Conservation (phyloP, 208 protist species). For the Naegleria fowleri region DNA sequence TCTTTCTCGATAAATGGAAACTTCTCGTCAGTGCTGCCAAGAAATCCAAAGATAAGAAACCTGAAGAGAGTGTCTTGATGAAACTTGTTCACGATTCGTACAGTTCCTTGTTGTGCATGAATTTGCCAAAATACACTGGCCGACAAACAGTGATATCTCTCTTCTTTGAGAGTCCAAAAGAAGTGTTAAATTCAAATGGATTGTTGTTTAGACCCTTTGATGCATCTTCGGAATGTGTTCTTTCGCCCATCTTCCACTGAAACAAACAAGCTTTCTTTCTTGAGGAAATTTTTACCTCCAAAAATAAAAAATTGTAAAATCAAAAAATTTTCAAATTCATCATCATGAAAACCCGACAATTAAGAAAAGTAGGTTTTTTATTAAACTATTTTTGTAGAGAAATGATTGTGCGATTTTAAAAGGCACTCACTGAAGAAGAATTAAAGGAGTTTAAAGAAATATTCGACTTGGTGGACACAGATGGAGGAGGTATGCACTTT, state of each 20-base stretch:
- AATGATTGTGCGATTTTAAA: too few species aligned
- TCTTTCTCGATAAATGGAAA: background rate
- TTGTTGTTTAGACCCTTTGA: background rate
- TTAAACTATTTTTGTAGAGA: too few species aligned
- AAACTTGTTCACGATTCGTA: background rate
- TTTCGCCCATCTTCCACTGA: background rate
- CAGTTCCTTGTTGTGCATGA: background rate
- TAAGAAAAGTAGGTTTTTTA: background rate
- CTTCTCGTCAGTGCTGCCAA: background rate
- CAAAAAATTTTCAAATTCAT: too few species aligned
- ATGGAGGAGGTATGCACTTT: conserved; percentile 42
- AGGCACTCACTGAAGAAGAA: conserved; percentile 41
- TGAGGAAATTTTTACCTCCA: too few species aligned
- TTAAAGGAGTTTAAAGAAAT: conserved; percentile 78
- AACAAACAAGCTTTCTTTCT: too few species aligned
- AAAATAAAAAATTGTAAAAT: background rate
- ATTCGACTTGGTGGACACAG: conserved; percentile 76
- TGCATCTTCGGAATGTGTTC: background rate
- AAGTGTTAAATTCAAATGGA: background rate
- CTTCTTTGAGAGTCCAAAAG: background rate
- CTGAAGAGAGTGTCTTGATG: background rate
- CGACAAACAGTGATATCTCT: background rate
- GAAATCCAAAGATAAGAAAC: background rate
- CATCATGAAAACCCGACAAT: background rate
- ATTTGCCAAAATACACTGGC: background rate